These are phyloP conservation scores for Aspergillus campestris DNA, from an alignment of 495 filamentous ascomycete genomes.

Conservation along the genomic window DNA sequence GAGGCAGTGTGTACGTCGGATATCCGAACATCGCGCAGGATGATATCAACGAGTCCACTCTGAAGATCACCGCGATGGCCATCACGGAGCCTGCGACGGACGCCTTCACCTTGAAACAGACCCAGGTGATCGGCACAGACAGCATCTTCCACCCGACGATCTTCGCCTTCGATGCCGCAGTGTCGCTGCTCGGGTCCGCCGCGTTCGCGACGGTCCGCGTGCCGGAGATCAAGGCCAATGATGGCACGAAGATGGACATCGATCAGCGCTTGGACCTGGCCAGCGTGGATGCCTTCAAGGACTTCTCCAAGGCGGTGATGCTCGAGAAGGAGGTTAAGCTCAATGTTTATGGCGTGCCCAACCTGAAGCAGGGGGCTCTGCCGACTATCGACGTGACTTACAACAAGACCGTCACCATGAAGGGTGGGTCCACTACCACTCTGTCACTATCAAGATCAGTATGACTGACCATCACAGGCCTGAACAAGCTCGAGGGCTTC, in stretches of 20 bases:
- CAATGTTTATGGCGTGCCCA: conserved; percentile 52
- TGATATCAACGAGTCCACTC: conserved; percentile 55
- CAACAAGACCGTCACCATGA: conserved; percentile 48
- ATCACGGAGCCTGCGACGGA: conserved; percentile 51
- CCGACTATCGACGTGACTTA: conserved; percentile 43
- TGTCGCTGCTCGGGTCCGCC: conserved; percentile 44
- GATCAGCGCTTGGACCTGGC: conserved; percentile 44
- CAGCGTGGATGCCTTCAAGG: conserved; percentile 46
- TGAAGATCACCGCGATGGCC: conserved; percentile 49
- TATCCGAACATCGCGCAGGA: conserved; percentile 65
- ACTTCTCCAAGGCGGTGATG: conserved; percentile 47
- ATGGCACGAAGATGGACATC: conserved; percentile 46
- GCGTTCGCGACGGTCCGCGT: conserved; percentile 52
- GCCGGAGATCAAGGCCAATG: conserved; percentile 44
- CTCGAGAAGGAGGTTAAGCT: conserved; percentile 46
- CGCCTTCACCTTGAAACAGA: conserved; percentile 48
- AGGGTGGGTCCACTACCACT: conserved; percentile 33
- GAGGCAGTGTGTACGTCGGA: conserved; percentile 57
- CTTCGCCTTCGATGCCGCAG: conserved; percentile 44
- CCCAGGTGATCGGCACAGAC: conserved; percentile 35
- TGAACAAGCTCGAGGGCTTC: conserved; percentile 55
- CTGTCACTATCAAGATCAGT: not conserved
- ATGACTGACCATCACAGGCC: conserved; percentile 27
- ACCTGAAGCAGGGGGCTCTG: conserved; percentile 42
- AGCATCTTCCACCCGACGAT: conserved; percentile 47